These are phyloP conservation scores for Kentomonas sorsogonicus DNA, from an alignment of 208 protist species.

Conservation along the genomic window DNA sequence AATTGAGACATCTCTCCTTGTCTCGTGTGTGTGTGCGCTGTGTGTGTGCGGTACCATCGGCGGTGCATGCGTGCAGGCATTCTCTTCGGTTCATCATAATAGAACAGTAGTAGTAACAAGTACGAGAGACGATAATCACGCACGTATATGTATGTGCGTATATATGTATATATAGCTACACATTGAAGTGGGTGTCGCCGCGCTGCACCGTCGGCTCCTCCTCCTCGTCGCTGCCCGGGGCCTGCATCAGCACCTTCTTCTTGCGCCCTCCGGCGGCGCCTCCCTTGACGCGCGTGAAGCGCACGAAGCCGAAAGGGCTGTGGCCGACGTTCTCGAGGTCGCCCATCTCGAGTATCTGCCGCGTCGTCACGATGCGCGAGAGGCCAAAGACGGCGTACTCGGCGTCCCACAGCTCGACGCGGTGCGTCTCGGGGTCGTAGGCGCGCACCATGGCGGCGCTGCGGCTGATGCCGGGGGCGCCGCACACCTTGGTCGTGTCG, in stretches of 20 bases:
- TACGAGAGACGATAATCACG: slow-evolving; percentile 8
- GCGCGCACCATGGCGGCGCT: slow-evolving; percentile 71
- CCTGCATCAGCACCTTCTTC: slow-evolving; percentile 39
- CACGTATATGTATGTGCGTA: neutral
- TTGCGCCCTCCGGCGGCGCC: slow-evolving; percentile 17
- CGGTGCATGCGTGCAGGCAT: too few species aligned
- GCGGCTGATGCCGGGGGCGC: slow-evolving; percentile 49
- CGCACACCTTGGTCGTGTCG: slow-evolving; percentile 55
- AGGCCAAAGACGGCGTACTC: slow-evolving; percentile 84
- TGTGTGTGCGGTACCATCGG: too few species aligned
- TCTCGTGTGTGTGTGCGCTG: too few species aligned
- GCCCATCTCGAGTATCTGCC: slow-evolving; percentile 68
- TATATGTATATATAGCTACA: slow-evolving; percentile 14
- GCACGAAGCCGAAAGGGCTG: slow-evolving; percentile 74
- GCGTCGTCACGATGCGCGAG: slow-evolving; percentile 40
- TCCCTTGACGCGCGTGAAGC: slow-evolving; percentile 34
- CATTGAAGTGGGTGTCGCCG: too few species aligned
- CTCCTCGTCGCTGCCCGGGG: slow-evolving; percentile 37
- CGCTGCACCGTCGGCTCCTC: slow-evolving; percentile 41
- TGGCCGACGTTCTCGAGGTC: slow-evolving; percentile 70
- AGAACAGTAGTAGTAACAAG: slow-evolving; percentile 1
- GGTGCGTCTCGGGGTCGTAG: slow-evolving; percentile 60
- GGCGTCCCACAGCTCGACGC: slow-evolving; percentile 73
- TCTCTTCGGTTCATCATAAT: too few species aligned
- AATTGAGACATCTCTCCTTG: too few species aligned